Evolutionary conservation across 163 green algal genomes (phyloP), one percentile per base, ranked within the genome.

Genomic region (Chloroidium sp.): DNA sequence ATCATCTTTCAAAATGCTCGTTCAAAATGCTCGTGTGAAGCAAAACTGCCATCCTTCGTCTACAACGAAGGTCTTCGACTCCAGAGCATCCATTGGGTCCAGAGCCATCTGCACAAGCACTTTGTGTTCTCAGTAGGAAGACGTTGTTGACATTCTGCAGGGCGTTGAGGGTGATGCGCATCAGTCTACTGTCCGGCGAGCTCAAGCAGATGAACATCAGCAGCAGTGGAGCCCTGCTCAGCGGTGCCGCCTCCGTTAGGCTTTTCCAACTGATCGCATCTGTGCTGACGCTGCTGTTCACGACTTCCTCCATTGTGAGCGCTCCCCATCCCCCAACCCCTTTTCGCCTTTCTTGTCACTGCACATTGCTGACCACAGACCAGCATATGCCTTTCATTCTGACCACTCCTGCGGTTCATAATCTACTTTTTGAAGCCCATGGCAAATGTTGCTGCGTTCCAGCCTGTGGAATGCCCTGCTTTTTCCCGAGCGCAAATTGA

Each of bases 211-310:
- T 95, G 84, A 88, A 94, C 76, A 84, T 93, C 8, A 88, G 81
- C 83, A 84, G 84, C 85, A 81, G 80, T 0, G 87, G 87, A 2
- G 86, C 84, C 3, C 84, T 92, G 77, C 81, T 95, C 13, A 80
- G 83, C 1, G 89, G 87, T 3, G 87, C 89, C 1, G 82, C 92
- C 75, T 91, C 90, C 78, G 90, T 93, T 61, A 87, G 92, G 58
- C 88, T 97, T 59, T 85, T 93, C 61, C 90, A 92, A 85, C 90
- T 96, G 57, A 78, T 92, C 8, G 87, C 84, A 12, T 90, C 85
- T 2, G 85, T 95, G 0, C 68, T 90, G 59, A 88, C 88, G 3
- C 88, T 95, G 77, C 83, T 95, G 6, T 95, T 95, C 86, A 94
- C 87, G 57, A 85, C 85, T 60, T 84, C 87, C 61, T 85, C 82